Evolutionary conservation across 495 filamentous ascomycete species (phyloP), one percentile per base, ranked within the genome.

Genomic region (Mytilinidion resinicola): DNA sequence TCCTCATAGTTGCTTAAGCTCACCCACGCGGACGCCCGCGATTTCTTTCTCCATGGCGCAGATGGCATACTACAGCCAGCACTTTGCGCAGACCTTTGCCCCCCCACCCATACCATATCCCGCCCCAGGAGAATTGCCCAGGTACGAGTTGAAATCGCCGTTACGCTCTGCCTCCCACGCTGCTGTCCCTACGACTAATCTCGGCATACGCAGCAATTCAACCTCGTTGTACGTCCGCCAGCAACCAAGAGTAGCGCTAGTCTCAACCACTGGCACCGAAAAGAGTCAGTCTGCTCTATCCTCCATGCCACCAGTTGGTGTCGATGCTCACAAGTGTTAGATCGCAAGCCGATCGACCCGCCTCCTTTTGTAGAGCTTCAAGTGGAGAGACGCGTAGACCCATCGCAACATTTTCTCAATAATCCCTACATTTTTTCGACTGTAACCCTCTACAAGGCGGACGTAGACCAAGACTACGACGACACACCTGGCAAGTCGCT

Each of bases 271-370:
- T 17, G 63, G 64, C 53, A 73, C 72, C 49, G 72, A 73, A 55
- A 73, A 72, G 51, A 53, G 70, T 73, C 54, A 61, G 63, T 37
- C 4, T 33, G 37, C 21, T 20, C 35, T 48, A 9, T n/a, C 25
- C 10, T 12, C 17, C 7, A 8, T 25, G 10, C 14, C 15, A 25
- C 14, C 19, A 49, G 19, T 49, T 17, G n/a, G 15, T 1, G 14
- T 14, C 9, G 39, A 42, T 12, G 43, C 25, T 57, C n/a, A 63
- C 61, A 11, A 21, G 14, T 19, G 25, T 9, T 53, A 95, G 93
- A 90, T 64, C 86, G 93, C 63, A 96, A 95, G 72, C 90, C 93
- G 3, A 85, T 98, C 67, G 93, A 98, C 69, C 93, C 93, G 47
- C 93, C 92, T 21, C 93, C 93, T 52, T 89, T 96, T 67, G 79